Evolutionary conservation across 768 basidiomycete species (phyloP).

Genomic region (Russula griseocarnosa): DNA sequence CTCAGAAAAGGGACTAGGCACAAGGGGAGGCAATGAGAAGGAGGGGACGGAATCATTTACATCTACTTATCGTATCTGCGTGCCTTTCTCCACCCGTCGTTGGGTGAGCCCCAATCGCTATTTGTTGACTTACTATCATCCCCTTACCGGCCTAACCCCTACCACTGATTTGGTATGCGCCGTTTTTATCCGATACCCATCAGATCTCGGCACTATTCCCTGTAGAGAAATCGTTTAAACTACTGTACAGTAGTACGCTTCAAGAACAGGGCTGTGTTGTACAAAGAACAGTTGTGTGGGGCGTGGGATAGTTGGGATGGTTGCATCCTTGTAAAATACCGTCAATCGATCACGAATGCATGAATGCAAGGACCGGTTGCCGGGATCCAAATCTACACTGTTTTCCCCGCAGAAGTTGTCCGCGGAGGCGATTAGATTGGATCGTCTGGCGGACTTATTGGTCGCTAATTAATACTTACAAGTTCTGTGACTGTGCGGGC

Average conservation of each 20-base stretch:
- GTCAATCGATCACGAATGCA: too few species aligned
- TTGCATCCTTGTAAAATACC: too few species aligned
- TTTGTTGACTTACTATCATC: constrained; percentile 9
- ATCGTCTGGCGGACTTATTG: not conserved
- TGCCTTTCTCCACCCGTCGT: not conserved
- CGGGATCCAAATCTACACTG: not conserved
- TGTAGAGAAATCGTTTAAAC: not conserved
- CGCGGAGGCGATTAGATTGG: constrained; percentile 1
- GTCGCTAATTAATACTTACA: not conserved
- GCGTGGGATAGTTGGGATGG: too few species aligned
- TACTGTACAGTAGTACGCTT: not conserved
- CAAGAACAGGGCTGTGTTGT: not conserved
- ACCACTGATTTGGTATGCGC: not conserved
- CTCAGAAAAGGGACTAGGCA: not conserved
- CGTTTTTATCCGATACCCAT: not conserved
- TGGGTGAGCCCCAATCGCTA: constrained; percentile 16
- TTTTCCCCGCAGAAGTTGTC: not conserved
- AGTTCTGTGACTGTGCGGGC: too few species aligned
- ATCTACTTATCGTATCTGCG: not conserved
- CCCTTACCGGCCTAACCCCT: too few species aligned
- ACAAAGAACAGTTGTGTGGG: not conserved
- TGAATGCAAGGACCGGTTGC: not conserved
- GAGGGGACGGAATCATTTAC: not conserved
- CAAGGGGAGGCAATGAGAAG: not conserved
- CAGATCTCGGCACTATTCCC: not conserved